These are phyloP conservation scores for Mycena citricolor DNA, from an alignment of 1,284 basidiomycete species.

Conservation along the genomic window DNA sequence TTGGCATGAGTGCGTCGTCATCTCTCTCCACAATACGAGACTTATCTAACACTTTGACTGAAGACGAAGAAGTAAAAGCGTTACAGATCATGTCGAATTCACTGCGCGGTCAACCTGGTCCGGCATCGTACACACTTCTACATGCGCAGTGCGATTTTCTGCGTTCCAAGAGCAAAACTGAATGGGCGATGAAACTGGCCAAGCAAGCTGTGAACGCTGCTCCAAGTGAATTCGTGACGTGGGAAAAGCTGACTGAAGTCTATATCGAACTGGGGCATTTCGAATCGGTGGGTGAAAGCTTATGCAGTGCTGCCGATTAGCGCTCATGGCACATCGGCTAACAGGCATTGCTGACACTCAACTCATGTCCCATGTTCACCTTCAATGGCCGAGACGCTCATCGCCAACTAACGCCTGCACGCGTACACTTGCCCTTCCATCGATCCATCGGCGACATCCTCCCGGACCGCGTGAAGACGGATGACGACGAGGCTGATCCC, in stretches of 20 bases:
- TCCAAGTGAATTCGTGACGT: conserved; percentile 96
- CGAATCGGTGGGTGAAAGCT: conserved; percentile 54
- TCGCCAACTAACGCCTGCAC: conserved; percentile 79
- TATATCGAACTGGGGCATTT: conserved; percentile 91
- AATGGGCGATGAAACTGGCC: conserved; percentile 93
- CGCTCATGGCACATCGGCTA: conserved; percentile 2
- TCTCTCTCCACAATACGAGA: conserved; percentile 1
- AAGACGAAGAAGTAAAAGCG: conserved; percentile 98
- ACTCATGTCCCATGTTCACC: conserved; percentile 99
- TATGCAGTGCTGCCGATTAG: neutral
- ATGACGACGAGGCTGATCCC: conserved; percentile 93
- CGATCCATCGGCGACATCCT: conserved; percentile 82
- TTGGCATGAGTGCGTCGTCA: conserved; percentile 88
- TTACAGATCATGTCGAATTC: conserved; percentile 91
- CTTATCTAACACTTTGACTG: neutral
- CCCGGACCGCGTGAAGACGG: conserved; percentile 67
- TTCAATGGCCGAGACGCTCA: conserved; percentile 97
- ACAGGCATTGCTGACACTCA: conserved; percentile 84
- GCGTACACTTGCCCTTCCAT: conserved; percentile 86
- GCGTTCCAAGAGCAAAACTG: conserved; percentile 76
- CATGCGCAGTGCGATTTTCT: conserved; percentile 96
- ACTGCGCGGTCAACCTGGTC: conserved; percentile 80
- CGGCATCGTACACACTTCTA: conserved; percentile 81
- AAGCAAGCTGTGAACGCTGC: conserved; percentile 96
- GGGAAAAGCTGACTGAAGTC: conserved; percentile 96